phyloP scores from a whole-genome alignment of 768 basidiomycete genomes.

The Daedaleopsis sinensis region DNA sequence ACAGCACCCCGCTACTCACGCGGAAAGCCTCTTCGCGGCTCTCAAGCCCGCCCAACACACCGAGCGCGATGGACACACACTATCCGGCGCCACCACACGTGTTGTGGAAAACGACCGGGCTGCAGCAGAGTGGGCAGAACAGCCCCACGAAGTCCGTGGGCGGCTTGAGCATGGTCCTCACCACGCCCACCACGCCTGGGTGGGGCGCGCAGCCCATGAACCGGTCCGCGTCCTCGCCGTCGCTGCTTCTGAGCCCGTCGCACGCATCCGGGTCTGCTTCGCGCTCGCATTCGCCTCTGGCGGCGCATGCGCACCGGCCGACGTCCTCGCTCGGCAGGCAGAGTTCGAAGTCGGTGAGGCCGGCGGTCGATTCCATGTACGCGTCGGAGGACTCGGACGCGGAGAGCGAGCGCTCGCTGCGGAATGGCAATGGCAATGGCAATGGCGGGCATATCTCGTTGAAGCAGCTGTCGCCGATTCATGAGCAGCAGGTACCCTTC shows the following conservation, averaged over 20 bases:
- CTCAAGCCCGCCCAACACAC: not conserved
- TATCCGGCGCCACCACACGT: conserved; percentile 22
- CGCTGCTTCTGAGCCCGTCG: conserved; percentile 13
- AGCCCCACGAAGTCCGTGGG: conserved; percentile 8
- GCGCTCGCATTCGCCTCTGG: not conserved
- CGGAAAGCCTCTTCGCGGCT: conserved; percentile 8
- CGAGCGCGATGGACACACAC: conserved; percentile 2
- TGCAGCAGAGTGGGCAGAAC: conserved; percentile 5
- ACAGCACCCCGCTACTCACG: conserved; percentile 15
- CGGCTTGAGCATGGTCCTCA: not conserved
- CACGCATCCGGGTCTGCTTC: not conserved
- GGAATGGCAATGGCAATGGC: conserved; percentile 18
- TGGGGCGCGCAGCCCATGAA: conserved; percentile 13
- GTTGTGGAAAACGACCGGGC: conserved; percentile 22
- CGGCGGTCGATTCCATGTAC: conserved; percentile 7
- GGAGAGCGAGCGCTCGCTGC: conserved; percentile 14
- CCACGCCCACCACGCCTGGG: conserved; percentile 5
- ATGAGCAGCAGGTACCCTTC: conserved; percentile 60
- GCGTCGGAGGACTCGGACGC: conserved; percentile 19
- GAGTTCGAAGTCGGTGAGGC: conserved; percentile 20
- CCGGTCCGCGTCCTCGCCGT: conserved; percentile 21
- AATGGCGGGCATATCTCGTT: not conserved
- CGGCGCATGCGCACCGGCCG: conserved; percentile 6
- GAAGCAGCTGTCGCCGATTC: conserved; percentile 64
- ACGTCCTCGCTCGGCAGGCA: conserved; percentile 17